These are phyloP conservation scores for Evernia prunastri DNA, from an alignment of 495 filamentous ascomycete genomes.

Conservation along the genomic window DNA sequence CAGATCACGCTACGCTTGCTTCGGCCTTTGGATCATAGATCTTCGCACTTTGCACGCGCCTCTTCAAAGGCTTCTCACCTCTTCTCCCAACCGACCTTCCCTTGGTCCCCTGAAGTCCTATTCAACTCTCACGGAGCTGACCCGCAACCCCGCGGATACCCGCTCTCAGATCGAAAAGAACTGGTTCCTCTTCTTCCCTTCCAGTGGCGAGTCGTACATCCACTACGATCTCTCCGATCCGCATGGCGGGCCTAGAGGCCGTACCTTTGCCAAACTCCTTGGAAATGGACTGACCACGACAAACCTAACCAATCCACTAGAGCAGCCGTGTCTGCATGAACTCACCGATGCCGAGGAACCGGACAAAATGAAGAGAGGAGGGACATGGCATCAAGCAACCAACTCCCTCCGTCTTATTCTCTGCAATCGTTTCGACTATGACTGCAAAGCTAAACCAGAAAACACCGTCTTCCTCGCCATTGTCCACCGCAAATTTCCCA, in stretches of 20 bases:
- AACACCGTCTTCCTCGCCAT: constrained; percentile 36
- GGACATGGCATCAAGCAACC: constrained; percentile 37
- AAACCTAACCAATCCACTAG: constrained; percentile 33
- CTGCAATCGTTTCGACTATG: constrained; percentile 28
- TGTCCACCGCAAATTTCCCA: constrained; percentile 36
- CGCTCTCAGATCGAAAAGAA: constrained; percentile 37
- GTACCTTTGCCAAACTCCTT: constrained; percentile 36
- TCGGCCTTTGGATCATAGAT: constrained; percentile 39
- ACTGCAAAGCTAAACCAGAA: constrained; percentile 24
- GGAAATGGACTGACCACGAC: constrained; percentile 36
- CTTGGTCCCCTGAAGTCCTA: constrained; percentile 37
- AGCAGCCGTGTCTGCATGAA: constrained; percentile 31
- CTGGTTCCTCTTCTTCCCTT: constrained; percentile 35
- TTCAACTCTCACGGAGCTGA: constrained; percentile 35
- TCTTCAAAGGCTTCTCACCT: constrained; percentile 30
- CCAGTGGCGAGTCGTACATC: constrained; percentile 28
- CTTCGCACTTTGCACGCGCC: constrained; percentile 31
- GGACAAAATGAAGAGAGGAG: constrained; percentile 16
- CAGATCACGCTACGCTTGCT: constrained; percentile 39
- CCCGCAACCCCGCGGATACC: constrained; percentile 32
- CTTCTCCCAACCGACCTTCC: constrained; percentile 30
- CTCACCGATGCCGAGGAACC: constrained; percentile 17
- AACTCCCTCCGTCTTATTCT: constrained; percentile 36
- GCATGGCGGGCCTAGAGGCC: constrained; percentile 13
- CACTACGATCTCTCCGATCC: constrained; percentile 32